Base-by-base conservation (phyloP, 148 eudicot species). In the Fagopyrum esculentum region DNA sequence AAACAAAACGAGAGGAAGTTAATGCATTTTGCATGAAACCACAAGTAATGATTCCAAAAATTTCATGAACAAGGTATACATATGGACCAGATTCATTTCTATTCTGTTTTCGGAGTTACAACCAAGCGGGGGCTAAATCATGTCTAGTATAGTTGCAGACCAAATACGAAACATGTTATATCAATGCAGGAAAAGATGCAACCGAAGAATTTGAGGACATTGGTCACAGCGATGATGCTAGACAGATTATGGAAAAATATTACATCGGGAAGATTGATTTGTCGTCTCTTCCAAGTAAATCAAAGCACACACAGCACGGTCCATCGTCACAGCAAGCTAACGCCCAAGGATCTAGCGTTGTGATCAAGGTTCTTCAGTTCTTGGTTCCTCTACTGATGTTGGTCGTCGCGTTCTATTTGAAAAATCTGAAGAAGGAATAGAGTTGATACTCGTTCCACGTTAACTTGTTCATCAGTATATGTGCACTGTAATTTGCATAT, bases 181-280 rank as follows among this genome's bases (percentile, higher is more conserved):
- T n/a, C 16, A 12, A 4, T 76, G 73, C 74, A 86, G 89, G 82
- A 13, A 86, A 79, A 75, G 89, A 86, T 82, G 87, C 89, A 16
- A 86, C 87, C 0, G 84, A 77, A 13, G 89, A 85, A 55, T 85
- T 85, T 50, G 86, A 83, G 43, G 87, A 86, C 17, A 79, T 86
- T 6, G 89, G 89, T 12, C 89, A 86, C 77, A 82, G 84, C 60
- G 82, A 77, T 26, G 76, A 60, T 10, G 89, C 89, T 5, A 80
- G 76, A 78, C 75, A 72, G 15, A 75, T 75, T 75, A 45, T 86
- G 81, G 81, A 84, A 45, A 73, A 81, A 50, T 81, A 66, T 74
- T 80, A 75, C 46, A 73, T 84, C 6, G 86, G 86, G 6, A 78
- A 80, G 43, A 61, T 83, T 68, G 83, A 83, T 46, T 74, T 70